Conservation (phyloP, 2,329 filamentous ascomycete species). For the Fonsecaea monophora region DNA sequence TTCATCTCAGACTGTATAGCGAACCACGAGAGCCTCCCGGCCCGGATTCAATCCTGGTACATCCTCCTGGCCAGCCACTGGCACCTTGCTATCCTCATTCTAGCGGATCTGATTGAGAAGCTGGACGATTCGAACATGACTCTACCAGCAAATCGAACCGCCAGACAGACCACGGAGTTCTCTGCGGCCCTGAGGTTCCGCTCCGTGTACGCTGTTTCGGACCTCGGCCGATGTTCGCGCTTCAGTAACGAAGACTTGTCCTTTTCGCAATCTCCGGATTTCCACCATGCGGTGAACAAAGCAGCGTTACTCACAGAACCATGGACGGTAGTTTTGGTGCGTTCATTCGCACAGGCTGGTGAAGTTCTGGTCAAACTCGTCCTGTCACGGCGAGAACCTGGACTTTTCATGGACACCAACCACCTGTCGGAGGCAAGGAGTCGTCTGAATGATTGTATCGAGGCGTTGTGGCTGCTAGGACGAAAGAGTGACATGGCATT, state of each 20-base stretch:
- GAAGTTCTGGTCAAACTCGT: constrained; percentile 25
- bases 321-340: constrained; percentile 59
- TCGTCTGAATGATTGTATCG: constrained; percentile 58
- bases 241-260: constrained; percentile 15
- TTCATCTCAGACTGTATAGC: constrained; percentile 62
- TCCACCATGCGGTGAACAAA: constrained; percentile 60
- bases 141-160: constrained; percentile 31
- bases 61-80: constrained; percentile 64
- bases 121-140: constrained; percentile 52
- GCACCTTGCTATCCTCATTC: constrained; percentile 62
- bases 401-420: constrained; percentile 37
- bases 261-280: constrained; percentile 44
- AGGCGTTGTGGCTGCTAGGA: constrained; percentile 62
- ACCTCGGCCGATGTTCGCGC: constrained; percentile 24
- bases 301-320: constrained; percentile 64
- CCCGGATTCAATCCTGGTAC: constrained; percentile 66
- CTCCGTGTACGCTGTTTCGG: constrained; percentile 25
- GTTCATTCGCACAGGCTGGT: constrained; percentile 24
- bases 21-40: constrained; percentile 58
- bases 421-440: constrained; percentile 43
- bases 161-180: constrained; percentile 23
- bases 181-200: constrained; percentile 14
- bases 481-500: constrained; percentile 62
- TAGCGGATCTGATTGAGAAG: constrained; percentile 61
- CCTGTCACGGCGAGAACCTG: constrained; percentile 25